Percentiles rank a stretch among this genome's conserved stretches.
phyloP scores from a whole-genome alignment of 352 stramenopile species.

The Blastocystis sp. region DNA sequence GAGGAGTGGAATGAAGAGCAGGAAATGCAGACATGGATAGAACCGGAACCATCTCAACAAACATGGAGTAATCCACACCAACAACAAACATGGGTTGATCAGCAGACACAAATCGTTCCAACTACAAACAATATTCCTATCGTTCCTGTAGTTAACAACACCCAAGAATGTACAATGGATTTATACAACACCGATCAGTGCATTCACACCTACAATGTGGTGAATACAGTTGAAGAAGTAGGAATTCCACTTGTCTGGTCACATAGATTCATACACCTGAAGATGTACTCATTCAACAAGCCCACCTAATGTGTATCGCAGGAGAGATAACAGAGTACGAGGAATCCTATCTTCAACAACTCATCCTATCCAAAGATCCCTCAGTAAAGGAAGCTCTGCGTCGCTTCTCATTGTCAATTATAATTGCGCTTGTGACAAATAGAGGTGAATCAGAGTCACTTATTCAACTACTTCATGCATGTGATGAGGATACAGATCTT shows the following conservation, averaged over 20 bases:
- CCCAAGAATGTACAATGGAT: background rate
- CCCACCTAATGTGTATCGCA: conserved; percentile 50
- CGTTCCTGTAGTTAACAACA: background rate
- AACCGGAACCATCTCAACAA: too few species aligned
- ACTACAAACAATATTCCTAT: background rate
- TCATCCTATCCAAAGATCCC: conserved; percentile 56
- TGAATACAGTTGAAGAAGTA: conserved; percentile 60
- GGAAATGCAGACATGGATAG: background rate
- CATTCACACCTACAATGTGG: conserved; percentile 64
- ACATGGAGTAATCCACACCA: too few species aligned
- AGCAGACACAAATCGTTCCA: background rate
- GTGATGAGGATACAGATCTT: conserved; percentile 12
- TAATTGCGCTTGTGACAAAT: background rate
- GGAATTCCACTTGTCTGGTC: background rate
- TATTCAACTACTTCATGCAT: conserved; percentile 44
- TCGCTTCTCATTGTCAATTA: conserved; percentile 42
- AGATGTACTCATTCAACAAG: conserved; percentile 56
- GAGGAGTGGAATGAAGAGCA: background rate
- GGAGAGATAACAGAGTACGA: conserved; percentile 66
- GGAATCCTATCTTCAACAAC: conserved; percentile 55
- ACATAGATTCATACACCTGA: conserved; percentile 59
- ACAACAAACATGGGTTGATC: background rate
- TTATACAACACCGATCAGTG: conserved; percentile 65
- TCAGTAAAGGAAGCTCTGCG: conserved; percentile 40
- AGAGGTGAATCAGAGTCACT: conserved; percentile 44